phyloP scores from a whole-genome alignment of 2,329 filamentous ascomycete species.

The Fusarium sp. region DNA sequence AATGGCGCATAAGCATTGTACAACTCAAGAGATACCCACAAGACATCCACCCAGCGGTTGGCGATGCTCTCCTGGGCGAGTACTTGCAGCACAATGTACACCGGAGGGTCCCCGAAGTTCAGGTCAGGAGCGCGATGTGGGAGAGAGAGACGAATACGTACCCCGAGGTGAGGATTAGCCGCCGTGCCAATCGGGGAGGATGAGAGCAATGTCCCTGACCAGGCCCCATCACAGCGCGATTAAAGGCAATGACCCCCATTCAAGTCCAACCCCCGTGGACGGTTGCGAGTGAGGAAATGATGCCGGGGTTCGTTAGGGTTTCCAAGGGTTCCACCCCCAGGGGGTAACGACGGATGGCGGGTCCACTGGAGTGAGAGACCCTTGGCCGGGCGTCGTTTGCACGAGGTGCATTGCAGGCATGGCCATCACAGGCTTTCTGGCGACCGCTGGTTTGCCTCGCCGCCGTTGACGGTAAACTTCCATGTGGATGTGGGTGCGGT shows the following conservation, averaged over 20 bases:
- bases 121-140: conserved; percentile 1
- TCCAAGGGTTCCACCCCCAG: conserved; percentile 6
- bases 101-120: not conserved
- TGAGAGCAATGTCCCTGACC: conserved; percentile 2
- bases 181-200: conserved; percentile 13
- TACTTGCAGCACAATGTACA: not conserved
- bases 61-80: not conserved
- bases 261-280: conserved; percentile 11
- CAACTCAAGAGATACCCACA: conserved; percentile 16
- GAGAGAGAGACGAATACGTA: not conserved
- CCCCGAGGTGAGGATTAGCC: conserved; percentile 13
- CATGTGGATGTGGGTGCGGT: not conserved
- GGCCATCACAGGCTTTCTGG: conserved; percentile 5
- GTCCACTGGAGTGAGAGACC: not conserved
- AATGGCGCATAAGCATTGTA: conserved; percentile 15
- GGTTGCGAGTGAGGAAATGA: conserved; percentile 2
- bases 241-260: conserved; percentile 3
- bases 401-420: conserved; percentile 1
- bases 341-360: conserved; percentile 1
- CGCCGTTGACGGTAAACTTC: not conserved
- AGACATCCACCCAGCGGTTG: not conserved
- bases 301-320: conserved; percentile 6
- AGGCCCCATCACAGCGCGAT: conserved; percentile 7
- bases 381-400: not conserved
- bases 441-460: conserved; percentile 6